Base-by-base conservation (phyloP, 2,329 filamentous ascomycete genomes). In the Aureobasidium sp. region DNA sequence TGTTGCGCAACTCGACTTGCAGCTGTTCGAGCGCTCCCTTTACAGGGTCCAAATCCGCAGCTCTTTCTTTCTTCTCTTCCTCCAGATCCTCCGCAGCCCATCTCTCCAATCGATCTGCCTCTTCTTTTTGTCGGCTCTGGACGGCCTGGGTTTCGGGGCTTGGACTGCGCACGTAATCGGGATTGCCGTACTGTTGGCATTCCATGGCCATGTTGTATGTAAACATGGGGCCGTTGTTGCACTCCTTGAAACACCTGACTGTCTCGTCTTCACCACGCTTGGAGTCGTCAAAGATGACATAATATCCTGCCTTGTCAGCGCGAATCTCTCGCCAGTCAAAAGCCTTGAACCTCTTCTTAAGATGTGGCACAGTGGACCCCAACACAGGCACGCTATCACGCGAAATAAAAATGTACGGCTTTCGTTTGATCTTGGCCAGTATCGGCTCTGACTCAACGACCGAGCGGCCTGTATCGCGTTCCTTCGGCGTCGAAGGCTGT, bases 191-290 rank as follows among this genome's bases (percentile, higher is more conserved):
- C 63, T 82, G 80, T 65, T 88, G 87, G 60, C 90, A 85, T 70
- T 93, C 88, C 90, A 99, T 95, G 46, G 85, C 83, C 88, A 99
- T 93, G 62, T 83, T 81, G 67, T 97, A 97, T 1, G 88, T 96
- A 76, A 99, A 99, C 64, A 99, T 84, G 6, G 88, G 83, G 45
- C 87, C 87, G 71, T 88, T 87, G 70, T 96, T 86, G 65, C 89
- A 91, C 55, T 86, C 82, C 58, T 84, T 81, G 72, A 84, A 92
- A 70, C 92, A 96, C 63, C 88, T 82, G 66, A 89, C 86, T 0
- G 90, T 87, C 73, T 96, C 91, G 60, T 86, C 80, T 67, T 91
- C 86, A 2, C 93, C 93, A 9, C 81, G 79, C 59, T 83, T 82
- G 1, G 85, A 89, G 67, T 93, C 87, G 54, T 89, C 84, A 69